Evolutionary conservation across 768 basidiomycete genomes (phyloP).

Genomic region (Naganishia vaughanmartiniae): DNA sequence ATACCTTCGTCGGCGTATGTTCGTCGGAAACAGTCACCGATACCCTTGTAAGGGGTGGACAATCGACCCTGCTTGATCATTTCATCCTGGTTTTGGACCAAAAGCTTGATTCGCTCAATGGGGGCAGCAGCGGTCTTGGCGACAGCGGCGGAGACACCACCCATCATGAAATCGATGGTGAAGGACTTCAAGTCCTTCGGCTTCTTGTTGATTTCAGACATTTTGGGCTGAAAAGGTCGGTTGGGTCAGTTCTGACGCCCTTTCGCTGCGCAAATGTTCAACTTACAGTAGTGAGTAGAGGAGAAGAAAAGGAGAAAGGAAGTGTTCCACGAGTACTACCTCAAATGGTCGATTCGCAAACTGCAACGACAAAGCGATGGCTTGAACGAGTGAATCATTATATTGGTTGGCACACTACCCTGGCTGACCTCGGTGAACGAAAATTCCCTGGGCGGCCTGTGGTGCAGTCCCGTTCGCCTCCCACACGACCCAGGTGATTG

Average conservation of each 20-base stretch:
- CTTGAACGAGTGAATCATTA: conserved; percentile 4
- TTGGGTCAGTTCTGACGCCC: background rate
- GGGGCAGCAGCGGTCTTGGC: conserved; percentile 98
- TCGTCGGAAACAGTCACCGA: conserved; percentile 83
- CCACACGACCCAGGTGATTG: conserved; percentile 16
- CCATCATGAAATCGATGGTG: conserved; percentile 57
- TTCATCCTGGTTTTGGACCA: conserved; percentile 99
- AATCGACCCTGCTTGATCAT: conserved; percentile 99
- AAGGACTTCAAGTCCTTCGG: conserved; percentile 89
- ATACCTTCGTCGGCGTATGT: conserved; percentile 95
- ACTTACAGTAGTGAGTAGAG: conserved; percentile 28
- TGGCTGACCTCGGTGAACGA: conserved; percentile 17
- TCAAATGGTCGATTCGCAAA: conserved; percentile 13
- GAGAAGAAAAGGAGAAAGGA: conserved; percentile 18
- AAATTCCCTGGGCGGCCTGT: conserved; percentile 5
- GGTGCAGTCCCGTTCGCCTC: background rate
- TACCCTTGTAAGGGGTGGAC: conserved; percentile 90
- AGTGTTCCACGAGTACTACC: conserved; percentile 22
- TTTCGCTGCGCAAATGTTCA: no score
- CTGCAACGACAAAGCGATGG: background rate
- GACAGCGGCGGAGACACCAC: conserved; percentile 69
- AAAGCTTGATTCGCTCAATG: conserved; percentile 98
- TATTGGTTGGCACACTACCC: conserved; percentile 17
- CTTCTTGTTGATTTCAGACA: conserved; percentile 56
- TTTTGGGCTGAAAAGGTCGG: conserved; percentile 32